Percentiles rank a stretch among this genome's conserved stretches.
Conservation (phyloP, 768 basidiomycete species). For the Leccinum olivaceopallidum region DNA sequence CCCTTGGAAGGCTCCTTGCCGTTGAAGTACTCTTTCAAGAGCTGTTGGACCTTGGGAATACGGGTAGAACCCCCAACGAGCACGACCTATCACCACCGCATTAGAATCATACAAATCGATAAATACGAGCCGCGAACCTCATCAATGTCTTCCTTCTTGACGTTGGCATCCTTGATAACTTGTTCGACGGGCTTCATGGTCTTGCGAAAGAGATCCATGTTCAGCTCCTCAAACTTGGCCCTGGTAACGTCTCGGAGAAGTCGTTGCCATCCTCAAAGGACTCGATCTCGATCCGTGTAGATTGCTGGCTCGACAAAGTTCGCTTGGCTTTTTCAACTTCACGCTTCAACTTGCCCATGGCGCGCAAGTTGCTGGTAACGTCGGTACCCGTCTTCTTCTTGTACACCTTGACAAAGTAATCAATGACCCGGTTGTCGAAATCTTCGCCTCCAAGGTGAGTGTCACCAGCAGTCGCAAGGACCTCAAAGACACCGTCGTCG, state of each 20-base stretch:
- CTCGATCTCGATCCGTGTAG: conserved; percentile 92
- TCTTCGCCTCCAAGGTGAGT: conserved; percentile 96
- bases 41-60: conserved; percentile 99
- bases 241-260: conserved; percentile 96
- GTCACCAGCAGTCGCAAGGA: conserved; percentile 89
- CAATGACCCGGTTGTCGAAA: conserved; percentile 92
- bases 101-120: background rate
- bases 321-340: conserved; percentile 95
- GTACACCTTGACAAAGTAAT: conserved; percentile 86
- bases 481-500: conserved; percentile 91
- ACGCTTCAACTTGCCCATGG: conserved; percentile 89
- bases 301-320: conserved; percentile 89
- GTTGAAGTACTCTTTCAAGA: conserved; percentile 96
- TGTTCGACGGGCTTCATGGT: conserved; percentile 99
- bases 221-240: conserved; percentile 98
- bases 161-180: conserved; percentile 95
- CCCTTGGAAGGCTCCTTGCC: conserved; percentile 97
- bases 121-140: conserved; percentile 53
- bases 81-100: conserved; percentile 51
- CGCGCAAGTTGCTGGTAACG: conserved; percentile 74
- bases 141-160: conserved; percentile 96
- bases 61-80: conserved; percentile 98
- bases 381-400: conserved; percentile 92
- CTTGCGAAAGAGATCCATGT: conserved; percentile 99
- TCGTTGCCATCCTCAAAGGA: conserved; percentile 95